Conservation (phyloP, 768 basidiomycete species). For the Kwoniella newhampshirensis region DNA sequence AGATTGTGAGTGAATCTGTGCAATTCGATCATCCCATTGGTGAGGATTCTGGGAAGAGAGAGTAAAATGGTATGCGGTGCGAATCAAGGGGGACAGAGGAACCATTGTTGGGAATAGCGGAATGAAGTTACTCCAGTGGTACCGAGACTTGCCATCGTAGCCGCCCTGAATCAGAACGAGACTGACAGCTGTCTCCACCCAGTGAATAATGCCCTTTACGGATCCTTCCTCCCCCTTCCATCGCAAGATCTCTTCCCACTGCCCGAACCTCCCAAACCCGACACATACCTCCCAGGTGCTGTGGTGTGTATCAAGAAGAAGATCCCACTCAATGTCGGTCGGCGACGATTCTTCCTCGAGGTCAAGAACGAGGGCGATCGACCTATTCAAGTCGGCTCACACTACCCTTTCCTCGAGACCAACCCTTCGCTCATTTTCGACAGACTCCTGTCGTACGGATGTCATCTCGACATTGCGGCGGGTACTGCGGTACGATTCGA, state of each 20-base stretch:
- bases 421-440: constrained; percentile 81
- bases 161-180: neutral
- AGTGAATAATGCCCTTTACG: constrained; percentile 81
- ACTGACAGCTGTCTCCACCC: neutral
- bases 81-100: too few species aligned
- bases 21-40: neutral
- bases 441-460: constrained; percentile 71
- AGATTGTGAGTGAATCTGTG: constrained; percentile 55
- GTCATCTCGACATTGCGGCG: constrained; percentile 77
- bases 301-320: constrained; percentile 60
- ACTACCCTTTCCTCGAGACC: constrained; percentile 91
- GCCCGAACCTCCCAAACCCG: constrained; percentile 54
- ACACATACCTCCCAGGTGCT: constrained; percentile 69
- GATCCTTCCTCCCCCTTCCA: constrained; percentile 86
- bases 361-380: constrained; percentile 91
- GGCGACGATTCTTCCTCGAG: constrained; percentile 66
- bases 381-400: constrained; percentile 92
- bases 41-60: too few species aligned
- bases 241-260: constrained; percentile 65
- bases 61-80: too few species aligned
- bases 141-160: neutral
- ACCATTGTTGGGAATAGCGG: too few species aligned
- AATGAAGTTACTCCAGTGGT: too few species aligned
- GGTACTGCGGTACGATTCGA: constrained; percentile 97
- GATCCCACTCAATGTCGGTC: constrained; percentile 73